phyloP scores from a whole-genome alignment of 805 yeast genomes.

The Candida peoriensis region DNA sequence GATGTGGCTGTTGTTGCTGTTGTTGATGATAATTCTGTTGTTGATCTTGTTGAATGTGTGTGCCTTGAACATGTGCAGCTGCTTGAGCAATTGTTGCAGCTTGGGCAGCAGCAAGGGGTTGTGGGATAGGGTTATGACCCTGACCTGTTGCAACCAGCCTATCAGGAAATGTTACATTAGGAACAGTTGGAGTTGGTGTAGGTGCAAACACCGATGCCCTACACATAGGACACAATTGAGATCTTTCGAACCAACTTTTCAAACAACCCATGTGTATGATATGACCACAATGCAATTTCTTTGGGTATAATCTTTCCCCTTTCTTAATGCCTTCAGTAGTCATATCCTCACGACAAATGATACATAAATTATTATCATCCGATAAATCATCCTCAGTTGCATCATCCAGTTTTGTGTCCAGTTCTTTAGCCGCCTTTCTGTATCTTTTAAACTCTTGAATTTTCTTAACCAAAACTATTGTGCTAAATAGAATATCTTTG shows the following conservation, averaged over 20 bases:
- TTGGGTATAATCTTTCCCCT: conserved; percentile 54
- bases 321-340: conserved; percentile 31
- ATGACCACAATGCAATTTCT: conserved; percentile 79
- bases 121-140: no score
- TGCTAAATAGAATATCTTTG: conserved; percentile 41
- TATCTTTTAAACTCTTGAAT: conserved; percentile 33
- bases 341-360: conserved; percentile 92
- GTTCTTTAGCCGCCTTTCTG: conserved; percentile 45
- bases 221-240: conserved; percentile 92
- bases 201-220: conserved; percentile 56
- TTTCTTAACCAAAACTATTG: conserved; percentile 28
- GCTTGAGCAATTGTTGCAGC: background rate
- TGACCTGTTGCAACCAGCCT: no score
- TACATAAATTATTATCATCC: conserved; percentile 63
- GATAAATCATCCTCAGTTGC: conserved; percentile 58
- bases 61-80: background rate
- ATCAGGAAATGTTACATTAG: no score
- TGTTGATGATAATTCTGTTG: conserved; percentile 1
- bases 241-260: conserved; percentile 88
- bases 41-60: background rate
- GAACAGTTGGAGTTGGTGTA: background rate
- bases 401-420: conserved; percentile 57
- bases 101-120: background rate
- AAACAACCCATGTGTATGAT: conserved; percentile 86
- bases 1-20: conserved; percentile 1